phyloP scores from a whole-genome alignment of 2,329 filamentous ascomycete genomes.

The Arachnomyces sp. region DNA sequence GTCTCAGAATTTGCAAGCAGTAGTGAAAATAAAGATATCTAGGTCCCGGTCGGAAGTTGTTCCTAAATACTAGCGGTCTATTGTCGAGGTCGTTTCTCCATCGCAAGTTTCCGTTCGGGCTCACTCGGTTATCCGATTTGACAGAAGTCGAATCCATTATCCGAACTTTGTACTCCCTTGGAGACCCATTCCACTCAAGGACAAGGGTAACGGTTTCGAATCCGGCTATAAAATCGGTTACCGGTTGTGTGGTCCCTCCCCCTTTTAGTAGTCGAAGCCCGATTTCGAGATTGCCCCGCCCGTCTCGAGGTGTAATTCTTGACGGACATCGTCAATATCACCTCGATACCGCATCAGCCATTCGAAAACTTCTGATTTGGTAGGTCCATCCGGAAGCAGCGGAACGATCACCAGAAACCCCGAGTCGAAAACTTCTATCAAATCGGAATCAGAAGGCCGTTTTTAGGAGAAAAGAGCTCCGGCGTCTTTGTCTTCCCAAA shows the following conservation, averaged over 20 bases:
- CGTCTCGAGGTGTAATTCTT: too few species aligned
- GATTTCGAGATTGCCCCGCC: too few species aligned
- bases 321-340: too few species aligned
- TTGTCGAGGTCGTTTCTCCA: slow-evolving; percentile 12
- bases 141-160: not conserved
- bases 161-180: too few species aligned
- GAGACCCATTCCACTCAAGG: too few species aligned
- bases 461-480: not conserved
- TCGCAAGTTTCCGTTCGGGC: not conserved
- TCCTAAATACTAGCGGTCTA: slow-evolving; percentile 9
- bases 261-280: too few species aligned
- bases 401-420: slow-evolving; percentile 12
- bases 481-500: too few species aligned
- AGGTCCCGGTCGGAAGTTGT: slow-evolving; percentile 9
- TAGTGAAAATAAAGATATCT: slow-evolving; percentile 18
- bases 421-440: slow-evolving; percentile 6
- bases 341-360: slow-evolving; percentile 7
- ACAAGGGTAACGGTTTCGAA: too few species aligned
- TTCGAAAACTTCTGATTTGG: not conserved
- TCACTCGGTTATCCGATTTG: not conserved
- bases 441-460: not conserved
- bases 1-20: slow-evolving; percentile 12
- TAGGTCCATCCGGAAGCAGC: slow-evolving; percentile 4
- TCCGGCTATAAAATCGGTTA: too few species aligned
- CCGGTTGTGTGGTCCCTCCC: too few species aligned